These are phyloP conservation scores for Trichoderma breve DNA, from an alignment of 2,329 filamentous ascomycete species.

Conservation along the genomic window DNA sequence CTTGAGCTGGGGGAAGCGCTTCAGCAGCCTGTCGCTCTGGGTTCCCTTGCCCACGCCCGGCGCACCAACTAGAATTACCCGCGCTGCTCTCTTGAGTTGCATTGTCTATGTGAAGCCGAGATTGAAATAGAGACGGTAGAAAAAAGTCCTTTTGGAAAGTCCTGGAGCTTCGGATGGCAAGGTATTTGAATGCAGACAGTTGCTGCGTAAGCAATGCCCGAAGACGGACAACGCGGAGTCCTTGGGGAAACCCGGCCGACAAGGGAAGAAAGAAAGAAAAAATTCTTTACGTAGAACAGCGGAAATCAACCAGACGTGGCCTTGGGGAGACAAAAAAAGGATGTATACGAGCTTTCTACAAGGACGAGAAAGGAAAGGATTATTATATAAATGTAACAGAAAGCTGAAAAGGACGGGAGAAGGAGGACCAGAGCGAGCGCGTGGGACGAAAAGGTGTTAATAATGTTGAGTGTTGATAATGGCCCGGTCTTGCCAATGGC, in stretches of 20 bases:
- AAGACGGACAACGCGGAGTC: neutral
- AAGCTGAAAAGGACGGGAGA: neutral
- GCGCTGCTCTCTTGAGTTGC: conserved; percentile 76
- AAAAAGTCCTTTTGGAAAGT: neutral
- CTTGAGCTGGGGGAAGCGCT: conserved; percentile 82
- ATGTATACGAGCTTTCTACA: neutral
- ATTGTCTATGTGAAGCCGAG: conserved; percentile 35
- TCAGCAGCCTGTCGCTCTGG: conserved; percentile 83
- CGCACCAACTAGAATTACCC: conserved; percentile 90
- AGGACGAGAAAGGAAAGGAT: neutral
- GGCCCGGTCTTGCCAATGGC: conserved; percentile 6
- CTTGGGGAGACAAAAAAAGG: neutral
- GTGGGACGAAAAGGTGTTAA: conserved; percentile 13
- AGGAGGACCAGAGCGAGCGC: neutral
- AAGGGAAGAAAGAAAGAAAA: neutral
- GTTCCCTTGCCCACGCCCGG: conserved; percentile 98
- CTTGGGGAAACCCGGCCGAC: neutral
- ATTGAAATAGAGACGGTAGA: neutral
- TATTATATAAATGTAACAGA: conserved; percentile 6
- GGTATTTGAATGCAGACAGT: neutral
- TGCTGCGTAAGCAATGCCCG: conserved; percentile 4
- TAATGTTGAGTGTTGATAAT: conserved; percentile 21
- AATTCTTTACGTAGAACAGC: neutral
- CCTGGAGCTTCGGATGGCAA: neutral
- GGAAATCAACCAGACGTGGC: neutral